These are phyloP conservation scores for Cryphonectria carpinicola DNA, from an alignment of 2,329 filamentous ascomycete genomes.

Conservation along the genomic window DNA sequence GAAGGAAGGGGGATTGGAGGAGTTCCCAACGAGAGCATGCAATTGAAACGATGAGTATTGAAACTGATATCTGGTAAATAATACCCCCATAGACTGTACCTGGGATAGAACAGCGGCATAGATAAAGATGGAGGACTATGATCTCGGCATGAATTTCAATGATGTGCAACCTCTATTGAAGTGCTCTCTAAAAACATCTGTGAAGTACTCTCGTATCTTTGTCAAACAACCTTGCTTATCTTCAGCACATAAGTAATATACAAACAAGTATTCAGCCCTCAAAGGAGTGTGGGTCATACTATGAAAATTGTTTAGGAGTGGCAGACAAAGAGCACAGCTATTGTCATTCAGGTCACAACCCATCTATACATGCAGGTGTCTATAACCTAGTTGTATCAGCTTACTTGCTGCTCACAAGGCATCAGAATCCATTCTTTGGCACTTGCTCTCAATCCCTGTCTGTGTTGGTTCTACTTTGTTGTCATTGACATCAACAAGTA, in stretches of 20 bases:
- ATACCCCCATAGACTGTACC: not conserved
- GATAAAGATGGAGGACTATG: not conserved
- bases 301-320: not conserved
- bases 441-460: not conserved
- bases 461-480: not conserved
- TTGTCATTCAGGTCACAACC: not conserved
- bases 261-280: not conserved
- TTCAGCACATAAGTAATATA: not conserved
- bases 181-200: not conserved
- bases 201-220: not conserved
- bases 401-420: not conserved
- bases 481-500: too few relatives aligned
- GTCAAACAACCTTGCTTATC: not conserved
- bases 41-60: not conserved
- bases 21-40: too few relatives aligned
- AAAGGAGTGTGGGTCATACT: not conserved
- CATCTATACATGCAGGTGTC: not conserved
- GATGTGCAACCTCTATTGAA: not conserved
- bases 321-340: not conserved
- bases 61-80: not conserved
- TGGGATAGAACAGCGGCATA: not conserved
- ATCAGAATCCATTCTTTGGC: not conserved
- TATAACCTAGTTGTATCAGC: not conserved
- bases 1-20: too few relatives aligned
- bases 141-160: not conserved